A percentile compares a stretch with the other conserved stretches of the same genome.
These are phyloP conservation scores for Poterioochromonas sp. DNA, from an alignment of 352 stramenopile species.

Conservation along the genomic window DNA sequence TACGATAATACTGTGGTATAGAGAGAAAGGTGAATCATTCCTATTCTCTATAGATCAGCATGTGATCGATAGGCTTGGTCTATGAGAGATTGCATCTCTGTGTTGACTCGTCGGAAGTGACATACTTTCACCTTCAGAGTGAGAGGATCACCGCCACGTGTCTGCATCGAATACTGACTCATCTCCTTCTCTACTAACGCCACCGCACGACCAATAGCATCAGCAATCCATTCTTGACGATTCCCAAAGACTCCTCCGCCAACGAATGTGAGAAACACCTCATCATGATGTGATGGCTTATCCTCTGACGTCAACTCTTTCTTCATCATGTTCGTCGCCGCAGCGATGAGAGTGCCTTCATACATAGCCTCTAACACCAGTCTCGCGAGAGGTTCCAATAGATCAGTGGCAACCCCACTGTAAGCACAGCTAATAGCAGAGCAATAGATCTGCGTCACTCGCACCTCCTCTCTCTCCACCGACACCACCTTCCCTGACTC, in stretches of 20 bases:
- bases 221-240: constrained; percentile 34
- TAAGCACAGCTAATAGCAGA: constrained; percentile 39
- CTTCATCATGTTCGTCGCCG: constrained; percentile 26
- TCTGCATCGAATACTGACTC: background rate
- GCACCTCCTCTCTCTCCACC: background rate
- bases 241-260: constrained; percentile 43
- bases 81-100: too few relatives aligned
- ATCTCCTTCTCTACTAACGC: background rate
- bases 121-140: too few relatives aligned
- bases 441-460: constrained; percentile 41
- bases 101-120: too few relatives aligned
- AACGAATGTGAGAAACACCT: constrained; percentile 38
- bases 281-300: background rate
- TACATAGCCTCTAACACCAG: constrained; percentile 40
- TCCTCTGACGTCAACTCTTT: constrained; percentile 3
- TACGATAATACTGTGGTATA: too few relatives aligned
- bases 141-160: too few relatives aligned
- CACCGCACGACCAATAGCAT: constrained; percentile 36
- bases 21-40: too few relatives aligned
- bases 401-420: background rate
- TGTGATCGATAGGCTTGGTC: too few relatives aligned
- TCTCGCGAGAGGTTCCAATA: constrained; percentile 36
- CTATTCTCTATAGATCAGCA: too few relatives aligned
- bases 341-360: constrained; percentile 37
- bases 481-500: background rate